phyloP scores from a whole-genome alignment of 306 rosid species.

The Quercus ilex region DNA sequence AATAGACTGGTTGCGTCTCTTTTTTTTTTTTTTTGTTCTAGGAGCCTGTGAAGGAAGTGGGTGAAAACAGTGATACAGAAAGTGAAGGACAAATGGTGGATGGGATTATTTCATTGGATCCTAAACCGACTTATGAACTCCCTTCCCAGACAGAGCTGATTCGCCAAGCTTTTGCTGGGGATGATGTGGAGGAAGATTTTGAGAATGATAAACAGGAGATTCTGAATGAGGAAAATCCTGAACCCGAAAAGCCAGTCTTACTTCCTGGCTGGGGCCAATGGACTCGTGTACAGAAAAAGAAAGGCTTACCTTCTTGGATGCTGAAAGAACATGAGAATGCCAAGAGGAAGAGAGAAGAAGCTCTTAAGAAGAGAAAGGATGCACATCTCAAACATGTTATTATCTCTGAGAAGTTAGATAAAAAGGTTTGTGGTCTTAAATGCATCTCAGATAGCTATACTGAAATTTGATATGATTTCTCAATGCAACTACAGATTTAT shows the following conservation, averaged over 20 bases:
- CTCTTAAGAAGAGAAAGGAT: constrained; percentile 74
- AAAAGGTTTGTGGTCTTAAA: constrained; percentile 57
- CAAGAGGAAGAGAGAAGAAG: constrained; percentile 69
- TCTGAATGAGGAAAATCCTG: constrained; percentile 80
- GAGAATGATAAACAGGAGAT: constrained; percentile 67
- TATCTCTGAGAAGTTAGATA: constrained; percentile 76
- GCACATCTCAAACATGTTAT: constrained; percentile 77
- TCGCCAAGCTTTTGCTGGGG: constrained; percentile 83
- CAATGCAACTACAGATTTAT: neutral
- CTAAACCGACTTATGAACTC: constrained; percentile 61
- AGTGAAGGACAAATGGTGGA: constrained; percentile 77
- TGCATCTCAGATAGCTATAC: neutral
- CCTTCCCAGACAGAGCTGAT: constrained; percentile 91
- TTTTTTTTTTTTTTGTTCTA: constrained; percentile 11
- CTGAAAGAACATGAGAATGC: constrained; percentile 67
- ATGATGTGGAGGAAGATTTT: constrained; percentile 85
- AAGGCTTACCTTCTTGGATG: constrained; percentile 86
- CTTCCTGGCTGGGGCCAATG: constrained; percentile 99
- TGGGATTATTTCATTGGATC: constrained; percentile 59
- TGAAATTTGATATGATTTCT: neutral
- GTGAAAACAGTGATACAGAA: constrained; percentile 67
- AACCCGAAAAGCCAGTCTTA: constrained; percentile 73
- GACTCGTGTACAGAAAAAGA: constrained; percentile 77
- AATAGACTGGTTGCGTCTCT: constrained; percentile 13
- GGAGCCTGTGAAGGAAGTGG: constrained; percentile 47